Base-by-base conservation (phyloP, 1,284 basidiomycete genomes). In the Waitea zeae region DNA sequence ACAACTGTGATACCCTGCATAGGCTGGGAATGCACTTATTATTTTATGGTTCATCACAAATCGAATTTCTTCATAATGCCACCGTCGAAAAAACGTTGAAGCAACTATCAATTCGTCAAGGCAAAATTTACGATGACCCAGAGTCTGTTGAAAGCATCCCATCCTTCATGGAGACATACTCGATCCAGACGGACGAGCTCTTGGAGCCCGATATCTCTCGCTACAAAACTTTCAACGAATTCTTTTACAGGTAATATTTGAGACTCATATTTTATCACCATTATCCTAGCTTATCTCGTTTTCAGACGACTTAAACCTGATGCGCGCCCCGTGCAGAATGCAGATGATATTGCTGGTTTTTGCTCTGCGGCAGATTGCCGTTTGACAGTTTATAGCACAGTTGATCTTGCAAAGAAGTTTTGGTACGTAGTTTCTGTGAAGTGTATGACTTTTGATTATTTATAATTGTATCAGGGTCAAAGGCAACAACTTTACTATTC, bases 201-300 rank as follows among this genome's bases (percentile, higher is more conserved):
- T 56, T 75, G 3, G 57, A 79, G 18, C 66, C 76, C 3, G 72
- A 83, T 45, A 50, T 76, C 31, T 49, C 46, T 1, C 60, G 67
- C 40, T 83, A 83, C 49, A 56, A 60, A 46, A 74, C 58, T 11
- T 88, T 90, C 61, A 90, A 89, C 53, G 64, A 81, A 17, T 89
- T 90, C 58, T 89, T 89, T 59, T 72, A 59, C 37, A 62, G 63
- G 61, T 60, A 31, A 3, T 40, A 40, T n/a, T 20, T 18, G 9
- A 31, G 20, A 14, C 6, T 3, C n/a, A 12, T 9, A 14, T n/a
- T 15, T 33, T 7, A 14, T 14, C 31, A 14, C 3, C 14, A n/a
- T 18, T 15, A 19, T 2, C 7, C 17, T 13, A 7, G 11, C 17
- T 13, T 28, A 2, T 18, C 24, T 5, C 14, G 12, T 24, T 4